Evolutionary conservation across 345 rosid genomes (phyloP).

Genomic region (Mercurialis annua): DNA sequence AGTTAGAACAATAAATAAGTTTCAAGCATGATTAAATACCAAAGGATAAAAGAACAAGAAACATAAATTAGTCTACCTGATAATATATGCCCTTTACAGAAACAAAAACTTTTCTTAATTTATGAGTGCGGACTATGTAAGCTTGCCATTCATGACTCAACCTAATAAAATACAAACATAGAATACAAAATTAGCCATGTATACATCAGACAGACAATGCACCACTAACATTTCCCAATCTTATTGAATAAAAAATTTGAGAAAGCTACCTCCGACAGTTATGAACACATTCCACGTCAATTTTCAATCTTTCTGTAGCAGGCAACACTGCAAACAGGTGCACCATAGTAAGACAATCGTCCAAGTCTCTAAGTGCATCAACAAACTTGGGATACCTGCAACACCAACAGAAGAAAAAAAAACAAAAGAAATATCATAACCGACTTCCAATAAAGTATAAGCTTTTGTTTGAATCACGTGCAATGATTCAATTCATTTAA

Average conservation of each 20-base stretch:
- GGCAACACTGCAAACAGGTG: constrained; percentile 93
- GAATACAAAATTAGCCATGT: not conserved
- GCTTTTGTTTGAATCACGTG: no score
- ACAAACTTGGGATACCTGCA: constrained; percentile 84
- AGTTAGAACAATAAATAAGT: constrained; percentile 18
- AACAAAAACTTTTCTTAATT: constrained; percentile 75
- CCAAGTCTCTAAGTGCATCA: constrained; percentile 93
- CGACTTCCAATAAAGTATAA: no score
- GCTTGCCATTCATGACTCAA: constrained; percentile 99
- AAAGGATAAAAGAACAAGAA: not conserved
- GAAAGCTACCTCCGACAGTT: constrained; percentile 67
- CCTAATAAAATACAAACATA: constrained; percentile 36
- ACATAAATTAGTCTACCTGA: constrained; percentile 46
- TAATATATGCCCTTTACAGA: constrained; percentile 96
- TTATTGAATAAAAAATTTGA: not conserved
- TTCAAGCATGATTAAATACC: not conserved
- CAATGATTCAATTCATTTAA: no score
- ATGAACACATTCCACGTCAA: constrained; percentile 73
- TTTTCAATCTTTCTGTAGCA: constrained; percentile 70
- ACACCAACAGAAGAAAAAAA: no score
- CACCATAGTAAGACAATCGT: constrained; percentile 88
- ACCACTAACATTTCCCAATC: not conserved
- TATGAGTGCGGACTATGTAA: constrained; percentile 69
- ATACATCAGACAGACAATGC: not conserved
- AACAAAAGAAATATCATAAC: no score